These are phyloP conservation scores for Ophiostoma ips DNA, from an alignment of 2,329 filamentous ascomycete species.

Conservation along the genomic window DNA sequence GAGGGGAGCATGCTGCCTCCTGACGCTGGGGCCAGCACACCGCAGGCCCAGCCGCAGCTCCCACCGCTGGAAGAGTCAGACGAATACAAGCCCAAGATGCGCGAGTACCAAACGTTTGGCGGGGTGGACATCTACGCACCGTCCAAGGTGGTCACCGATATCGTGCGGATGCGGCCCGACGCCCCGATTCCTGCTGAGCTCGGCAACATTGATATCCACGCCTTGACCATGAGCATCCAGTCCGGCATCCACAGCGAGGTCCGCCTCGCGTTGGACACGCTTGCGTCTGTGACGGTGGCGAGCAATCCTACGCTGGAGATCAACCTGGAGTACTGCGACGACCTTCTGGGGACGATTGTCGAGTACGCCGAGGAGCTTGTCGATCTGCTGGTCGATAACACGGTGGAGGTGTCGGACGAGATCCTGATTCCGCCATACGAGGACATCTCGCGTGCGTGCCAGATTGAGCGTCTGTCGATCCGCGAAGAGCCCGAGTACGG, in stretches of 20 bases:
- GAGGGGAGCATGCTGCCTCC: conserved; percentile 18
- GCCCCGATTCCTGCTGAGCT: conserved; percentile 64
- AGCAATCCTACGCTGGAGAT: conserved; percentile 48
- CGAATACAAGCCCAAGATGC: conserved; percentile 40
- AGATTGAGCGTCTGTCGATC: conserved; percentile 56
- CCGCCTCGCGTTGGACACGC: conserved; percentile 73
- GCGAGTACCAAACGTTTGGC: conserved; percentile 48
- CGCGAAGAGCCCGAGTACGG: conserved; percentile 63
- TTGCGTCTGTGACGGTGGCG: conserved; percentile 56
- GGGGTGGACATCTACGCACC: conserved; percentile 57
- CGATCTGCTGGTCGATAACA: conserved; percentile 70
- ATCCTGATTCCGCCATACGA: conserved; percentile 77
- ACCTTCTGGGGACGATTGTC: conserved; percentile 73
- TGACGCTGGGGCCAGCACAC: conserved; percentile 6
- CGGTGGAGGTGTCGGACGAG: conserved; percentile 73
- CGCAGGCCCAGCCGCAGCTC: conserved; percentile 15
- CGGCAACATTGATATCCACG: conserved; percentile 79
- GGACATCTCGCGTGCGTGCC: conserved; percentile 68
- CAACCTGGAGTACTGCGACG: conserved; percentile 63
- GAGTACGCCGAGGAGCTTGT: conserved; percentile 86
- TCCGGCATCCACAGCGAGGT: conserved; percentile 83
- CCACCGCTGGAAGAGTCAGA: conserved; percentile 32
- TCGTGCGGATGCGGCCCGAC: conserved; percentile 57
- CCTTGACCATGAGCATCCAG: conserved; percentile 77
- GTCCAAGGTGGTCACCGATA: conserved; percentile 48